These are phyloP conservation scores for Plasmodium reichenowi DNA, from an alignment of 169 alveolate genomes.

Conservation along the genomic window DNA sequence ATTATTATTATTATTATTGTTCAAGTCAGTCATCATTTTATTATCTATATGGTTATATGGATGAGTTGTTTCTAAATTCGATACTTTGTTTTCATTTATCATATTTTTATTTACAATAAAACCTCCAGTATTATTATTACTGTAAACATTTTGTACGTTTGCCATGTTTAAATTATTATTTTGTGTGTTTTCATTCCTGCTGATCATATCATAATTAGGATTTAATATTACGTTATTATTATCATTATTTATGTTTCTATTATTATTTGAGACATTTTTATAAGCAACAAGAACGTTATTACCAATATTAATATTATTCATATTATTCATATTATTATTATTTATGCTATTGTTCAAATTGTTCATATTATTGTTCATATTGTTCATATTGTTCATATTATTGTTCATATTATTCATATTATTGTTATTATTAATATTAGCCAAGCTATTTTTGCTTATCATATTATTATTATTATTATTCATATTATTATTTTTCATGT, in stretches of 20 bases:
- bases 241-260: neutral
- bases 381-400: no score
- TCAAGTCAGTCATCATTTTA: neutral
- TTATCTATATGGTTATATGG: constrained; percentile 3
- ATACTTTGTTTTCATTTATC: neutral
- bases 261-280: neutral
- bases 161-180: constrained; percentile 4
- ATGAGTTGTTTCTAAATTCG: neutral
- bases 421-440: no score
- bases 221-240: neutral
- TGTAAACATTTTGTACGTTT: constrained; percentile 12
- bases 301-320: no score
- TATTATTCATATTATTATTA: no score
- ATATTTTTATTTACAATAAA: neutral
- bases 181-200: constrained; percentile 4
- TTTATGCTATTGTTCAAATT: no score
- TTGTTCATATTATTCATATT: no score
- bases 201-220: constrained; percentile 4
- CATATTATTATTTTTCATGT: no score
- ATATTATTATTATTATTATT: no score
- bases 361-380: no score
- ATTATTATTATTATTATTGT: neutral
- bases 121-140: neutral
- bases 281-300: no score
- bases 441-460: no score